Evolutionary conservation across 805 yeast species (phyloP), one percentile per base, ranked within the genome.

Genomic region (Wickerhamomyces chaumierensis): DNA sequence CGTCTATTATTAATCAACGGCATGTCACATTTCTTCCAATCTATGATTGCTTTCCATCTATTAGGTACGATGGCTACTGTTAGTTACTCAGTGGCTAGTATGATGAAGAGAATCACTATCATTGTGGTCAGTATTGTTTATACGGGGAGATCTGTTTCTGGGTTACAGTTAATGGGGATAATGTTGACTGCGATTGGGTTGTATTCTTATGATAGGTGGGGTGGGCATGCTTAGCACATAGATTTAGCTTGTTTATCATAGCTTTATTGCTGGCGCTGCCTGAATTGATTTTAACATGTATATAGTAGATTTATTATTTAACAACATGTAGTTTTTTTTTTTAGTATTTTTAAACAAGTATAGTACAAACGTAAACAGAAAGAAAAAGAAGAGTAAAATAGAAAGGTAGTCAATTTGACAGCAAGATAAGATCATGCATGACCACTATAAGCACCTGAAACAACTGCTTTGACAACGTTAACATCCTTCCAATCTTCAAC

Each of bases 91-190:
- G 78, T 87, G 41, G 95, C 95, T 3, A 77, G 84, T 33, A 71
- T 87, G 73, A 72, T 87, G 74, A 87, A 87, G 61, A 75, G 95
- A 51, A 81, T 87, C n/a, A 81, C 84, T 1, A 74, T 87, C 23
- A 86, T 87, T 33, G 69, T 81, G 2, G 79, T 80, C 1, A 83
- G 95, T 49, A 82, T 88, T 63, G 42, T 81, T 32, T 72, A 70
- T 66, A 70, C 68, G 29, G 79, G 79, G 19, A 69, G 67, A 18
- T 48, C 52, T 15, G 57, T 77, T n/a, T 61, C 73, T 2, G 37
- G 59, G 1, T 34, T 38, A 3, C 84, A 79, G 51, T 36, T 58
- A 3, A 25, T 63, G 13, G 86, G 86, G 0, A 49, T 80, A 14
- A 29, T 60, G 2, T 57, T 73, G 33, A 73, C 79, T 31, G 69